Conservation (phyloP, 139 green algal species). For the Microglena sp. region DNA sequence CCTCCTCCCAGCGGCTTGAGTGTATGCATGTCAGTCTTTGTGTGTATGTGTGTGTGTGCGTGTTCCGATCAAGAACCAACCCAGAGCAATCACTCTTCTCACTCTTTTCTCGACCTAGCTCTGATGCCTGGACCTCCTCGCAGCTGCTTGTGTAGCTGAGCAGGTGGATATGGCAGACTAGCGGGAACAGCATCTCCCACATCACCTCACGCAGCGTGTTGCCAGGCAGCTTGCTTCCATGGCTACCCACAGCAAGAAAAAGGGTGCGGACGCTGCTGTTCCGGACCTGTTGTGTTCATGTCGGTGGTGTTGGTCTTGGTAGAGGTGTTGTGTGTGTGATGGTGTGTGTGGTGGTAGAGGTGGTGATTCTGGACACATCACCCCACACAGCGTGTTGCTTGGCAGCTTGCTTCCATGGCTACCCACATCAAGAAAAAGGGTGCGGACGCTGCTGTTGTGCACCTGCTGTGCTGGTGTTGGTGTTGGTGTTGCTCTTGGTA, state of each 20-base stretch:
- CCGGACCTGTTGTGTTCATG: conserved; percentile 51
- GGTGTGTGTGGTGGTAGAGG: not conserved
- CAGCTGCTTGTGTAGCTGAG: conserved; percentile 45
- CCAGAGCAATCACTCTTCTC: too few species aligned
- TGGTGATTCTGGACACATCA: too few species aligned
- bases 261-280: conserved; percentile 78
- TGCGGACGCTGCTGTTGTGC: conserved; percentile 74
- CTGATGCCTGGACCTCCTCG: conserved; percentile 41
- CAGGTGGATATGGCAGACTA: conserved; percentile 58
- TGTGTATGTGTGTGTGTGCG: too few species aligned
- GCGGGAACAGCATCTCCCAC: conserved; percentile 63
- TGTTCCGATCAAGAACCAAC: too few species aligned
- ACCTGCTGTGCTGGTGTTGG: conserved; percentile 42
- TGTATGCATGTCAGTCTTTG: too few species aligned
- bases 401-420: conserved; percentile 54
- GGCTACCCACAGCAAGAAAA: conserved; percentile 66
- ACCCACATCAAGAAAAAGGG: conserved; percentile 71
- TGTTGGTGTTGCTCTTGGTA: not conserved
- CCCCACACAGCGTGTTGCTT: conserved; percentile 43
- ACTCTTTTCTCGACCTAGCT: conserved; percentile 65
- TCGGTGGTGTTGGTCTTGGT: not conserved
- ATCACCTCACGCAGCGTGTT: conserved; percentile 58
- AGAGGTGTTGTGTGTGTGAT: not conserved
- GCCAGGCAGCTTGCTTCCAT: conserved; percentile 44
- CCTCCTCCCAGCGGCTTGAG: too few species aligned